Base-by-base conservation (phyloP, 2,329 filamentous ascomycete species). In the Colletotrichum sidae region DNA sequence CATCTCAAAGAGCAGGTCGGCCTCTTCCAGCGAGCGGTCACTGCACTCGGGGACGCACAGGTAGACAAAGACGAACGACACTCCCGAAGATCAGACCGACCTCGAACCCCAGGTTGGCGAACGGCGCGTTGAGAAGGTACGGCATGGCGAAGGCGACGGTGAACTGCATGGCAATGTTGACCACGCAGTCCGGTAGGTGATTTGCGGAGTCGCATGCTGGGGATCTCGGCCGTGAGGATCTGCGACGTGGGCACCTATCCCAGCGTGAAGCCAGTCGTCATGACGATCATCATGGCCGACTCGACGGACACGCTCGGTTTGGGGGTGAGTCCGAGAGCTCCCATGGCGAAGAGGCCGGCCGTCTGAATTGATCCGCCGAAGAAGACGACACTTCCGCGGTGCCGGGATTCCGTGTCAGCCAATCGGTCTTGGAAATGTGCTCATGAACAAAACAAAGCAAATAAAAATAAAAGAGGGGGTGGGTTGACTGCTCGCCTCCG, bases 1-100 rank as follows among this genome's bases (percentile, higher is more conserved):
- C 46, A 45, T 51, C n/a, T 51, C 55, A 35, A 58, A 45, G 2
- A 58, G 33, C 38, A 42, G 9, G 25, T 94, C 92, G 61, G 94
- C 90, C 75, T 94, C 91, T 77, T 94, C 92, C 2, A 95, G 82
- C 0, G 87, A 89, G 4, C 90, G 85, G 61, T 89, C 91, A 72
- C 91, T 88, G 54, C 75, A 78, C 65, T 81, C 80, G 4, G 79
- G 80, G 6, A 81, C 72, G 58, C 75, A 72, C 34, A 75, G 69
- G 53, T 67, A 74, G 2, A 67, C 68, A 41, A n/a, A 25, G 15
- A 17, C 15, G 15, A 17, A 17, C 15, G 15, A 41, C 34, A 49
- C n/a, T 25, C 13, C 58, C 63, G 63, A 66, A 63, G 39, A 54
- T 66, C 15, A 44, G 59, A 57, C 47, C 33, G 42, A 57, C 33